Conservation (phyloP, 2,329 filamentous ascomycete species). For the Exophiala alcalophila region DNA sequence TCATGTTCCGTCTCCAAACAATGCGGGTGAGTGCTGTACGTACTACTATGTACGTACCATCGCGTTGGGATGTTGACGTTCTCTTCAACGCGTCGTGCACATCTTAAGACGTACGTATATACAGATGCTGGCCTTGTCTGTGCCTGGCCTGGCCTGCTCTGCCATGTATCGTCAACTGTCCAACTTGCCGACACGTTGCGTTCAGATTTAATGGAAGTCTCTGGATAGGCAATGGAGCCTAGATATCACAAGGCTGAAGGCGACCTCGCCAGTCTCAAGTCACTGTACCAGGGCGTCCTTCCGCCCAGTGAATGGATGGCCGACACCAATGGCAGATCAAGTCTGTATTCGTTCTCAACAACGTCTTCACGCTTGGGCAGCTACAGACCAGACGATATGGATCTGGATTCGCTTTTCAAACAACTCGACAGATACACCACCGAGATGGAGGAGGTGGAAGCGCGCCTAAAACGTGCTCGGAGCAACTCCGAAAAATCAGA, state of each 20-base stretch:
- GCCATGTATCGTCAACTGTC: too few relatives aligned
- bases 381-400: conserved; percentile 12
- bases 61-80: too few relatives aligned
- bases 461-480: conserved; percentile 10
- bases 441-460: conserved; percentile 19
- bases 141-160: too few relatives aligned
- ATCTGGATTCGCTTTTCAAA: conserved; percentile 19
- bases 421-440: conserved; percentile 22
- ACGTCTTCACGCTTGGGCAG: conserved; percentile 3
- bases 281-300: too few relatives aligned
- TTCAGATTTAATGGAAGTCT: too few relatives aligned
- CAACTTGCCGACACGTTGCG: too few relatives aligned
- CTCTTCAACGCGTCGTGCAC: conserved; percentile 3
- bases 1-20: too few relatives aligned
- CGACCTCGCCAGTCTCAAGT: not conserved
- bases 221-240: too few relatives aligned
- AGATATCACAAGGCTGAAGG: not conserved
- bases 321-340: conserved; percentile 2
- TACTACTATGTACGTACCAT: too few relatives aligned
- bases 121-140: not conserved
- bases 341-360: conserved; percentile 1
- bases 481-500: conserved; percentile 8
- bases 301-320: conserved; percentile 6
- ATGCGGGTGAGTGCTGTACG: too few relatives aligned
- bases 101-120: conserved; percentile 10